Evolutionary conservation across 169 alveolate genomes (phyloP), one percentile per base, ranked within the genome.

Genomic region (Amoebophrya sp.): DNA sequence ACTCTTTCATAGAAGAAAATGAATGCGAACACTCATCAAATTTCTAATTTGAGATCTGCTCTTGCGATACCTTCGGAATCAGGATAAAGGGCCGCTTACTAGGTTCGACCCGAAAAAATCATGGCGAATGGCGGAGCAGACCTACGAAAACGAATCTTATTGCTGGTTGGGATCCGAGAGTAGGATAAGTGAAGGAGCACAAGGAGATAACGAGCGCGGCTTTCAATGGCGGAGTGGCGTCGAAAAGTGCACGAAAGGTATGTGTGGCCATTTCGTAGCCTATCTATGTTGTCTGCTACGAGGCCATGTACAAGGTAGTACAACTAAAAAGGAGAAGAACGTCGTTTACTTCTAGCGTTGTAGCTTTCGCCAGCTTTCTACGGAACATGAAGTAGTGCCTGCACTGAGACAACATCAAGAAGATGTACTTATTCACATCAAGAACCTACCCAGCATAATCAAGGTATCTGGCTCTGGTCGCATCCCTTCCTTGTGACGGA

Each of bases 401-500:
- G n/a, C n/a, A n/a, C n/a, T n/a, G n/a, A n/a, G n/a, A n/a, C n/a
- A n/a, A n/a, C n/a, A n/a, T n/a, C n/a, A n/a, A n/a, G n/a, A n/a
- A n/a, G n/a, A n/a, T n/a, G n/a, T n/a, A n/a, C n/a, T n/a, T n/a
- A n/a, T n/a, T n/a, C n/a, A n/a, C n/a, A n/a, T n/a, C n/a, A n/a
- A n/a, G n/a, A n/a, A n/a, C n/a, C 24, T 40, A 89, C 41, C n/a
- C 53, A 54, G 34, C 41, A 40, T 41, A 39, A 38, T 34, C 77
- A 29, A 65, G 92, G 92, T 90, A 90, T 90, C 38, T 90, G 92
- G 92, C 78, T 90, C 29, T 90, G 92, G 92, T 90, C 92, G 10
- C 18, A 38, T 0, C 92, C 92, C 0, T 90, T 90, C 41, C 78
- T 90, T 40, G 47, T 53, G 78, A 39, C 26, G 26, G 36, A 90